phyloP scores from a whole-genome alignment of 2,329 filamentous ascomycete species.

The Pseudocercospora crystallina region DNA sequence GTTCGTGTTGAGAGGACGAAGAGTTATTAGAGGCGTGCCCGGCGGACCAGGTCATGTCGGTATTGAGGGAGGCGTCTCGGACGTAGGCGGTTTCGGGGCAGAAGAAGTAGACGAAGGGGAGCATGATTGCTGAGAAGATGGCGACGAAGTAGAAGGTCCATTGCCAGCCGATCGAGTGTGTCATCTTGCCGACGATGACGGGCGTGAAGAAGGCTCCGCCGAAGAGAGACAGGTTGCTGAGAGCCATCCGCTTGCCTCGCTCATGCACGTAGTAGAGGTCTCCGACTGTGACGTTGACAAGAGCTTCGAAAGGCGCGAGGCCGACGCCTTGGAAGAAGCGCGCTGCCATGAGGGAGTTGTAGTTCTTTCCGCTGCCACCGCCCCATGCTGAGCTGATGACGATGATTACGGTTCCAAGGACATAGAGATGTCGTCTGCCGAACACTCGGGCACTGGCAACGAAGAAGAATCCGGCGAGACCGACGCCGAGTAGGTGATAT shows the following conservation, averaged over 20 bases:
- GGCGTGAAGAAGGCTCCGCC: slow-evolving; percentile 76
- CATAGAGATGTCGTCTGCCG: slow-evolving; percentile 87
- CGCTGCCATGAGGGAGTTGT: slow-evolving; percentile 72
- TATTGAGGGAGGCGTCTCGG: slow-evolving; percentile 66
- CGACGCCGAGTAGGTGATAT: slow-evolving; percentile 81
- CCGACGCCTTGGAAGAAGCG: slow-evolving; percentile 84
- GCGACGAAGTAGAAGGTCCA: slow-evolving; percentile 89
- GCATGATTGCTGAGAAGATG: slow-evolving; percentile 71
- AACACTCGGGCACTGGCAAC: slow-evolving; percentile 86
- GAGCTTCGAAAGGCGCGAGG: slow-evolving; percentile 81
- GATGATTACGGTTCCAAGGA: slow-evolving; percentile 73
- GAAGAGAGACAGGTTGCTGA: slow-evolving; percentile 69
- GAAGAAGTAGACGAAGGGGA: slow-evolving; percentile 73
- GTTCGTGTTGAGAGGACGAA: slow-evolving; percentile 9
- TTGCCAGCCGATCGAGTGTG: slow-evolving; percentile 70
- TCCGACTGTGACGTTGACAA: slow-evolving; percentile 85
- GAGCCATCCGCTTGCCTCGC: slow-evolving; percentile 79
- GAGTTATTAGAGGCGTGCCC: background rate
- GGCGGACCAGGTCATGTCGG: slow-evolving; percentile 54
- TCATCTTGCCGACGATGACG: slow-evolving; percentile 87
- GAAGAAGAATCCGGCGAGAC: slow-evolving; percentile 77
- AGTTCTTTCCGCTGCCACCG: slow-evolving; percentile 65
- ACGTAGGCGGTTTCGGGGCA: slow-evolving; percentile 82
- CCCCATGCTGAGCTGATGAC: slow-evolving; percentile 77
- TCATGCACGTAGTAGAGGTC: slow-evolving; percentile 90